These are phyloP conservation scores for Acrocalymma vagum DNA, from an alignment of 2,329 filamentous ascomycete genomes.

Conservation along the genomic window DNA sequence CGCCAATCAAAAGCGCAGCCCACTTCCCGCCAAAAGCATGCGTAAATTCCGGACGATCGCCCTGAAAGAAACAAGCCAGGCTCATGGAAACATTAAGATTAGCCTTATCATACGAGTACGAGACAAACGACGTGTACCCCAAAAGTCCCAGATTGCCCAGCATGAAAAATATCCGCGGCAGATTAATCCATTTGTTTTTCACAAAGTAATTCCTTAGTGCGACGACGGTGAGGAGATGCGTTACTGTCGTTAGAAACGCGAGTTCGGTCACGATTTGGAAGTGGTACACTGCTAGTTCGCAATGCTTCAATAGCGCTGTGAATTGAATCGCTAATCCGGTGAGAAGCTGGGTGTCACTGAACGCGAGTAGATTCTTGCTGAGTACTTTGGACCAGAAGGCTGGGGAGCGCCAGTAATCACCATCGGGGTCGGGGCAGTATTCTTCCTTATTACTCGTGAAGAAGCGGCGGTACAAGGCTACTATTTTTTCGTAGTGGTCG, in stretches of 20 bases:
- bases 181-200: slow-evolving; percentile 39
- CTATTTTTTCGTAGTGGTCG: slow-evolving; percentile 29
- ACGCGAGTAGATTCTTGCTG: slow-evolving; percentile 40
- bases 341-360: slow-evolving; percentile 40
- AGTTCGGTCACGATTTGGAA: slow-evolving; percentile 38
- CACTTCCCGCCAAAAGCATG: slow-evolving; percentile 37
- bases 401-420: slow-evolving; percentile 35
- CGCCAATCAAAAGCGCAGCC: slow-evolving; percentile 36
- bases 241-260: slow-evolving; percentile 40
- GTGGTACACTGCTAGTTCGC: slow-evolving; percentile 39
- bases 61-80: slow-evolving; percentile 38
- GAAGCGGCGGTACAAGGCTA: slow-evolving; percentile 22
- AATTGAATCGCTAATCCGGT: slow-evolving; percentile 42
- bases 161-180: slow-evolving; percentile 44
- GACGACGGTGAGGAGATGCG: slow-evolving; percentile 38
- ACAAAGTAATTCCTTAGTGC: slow-evolving; percentile 41
- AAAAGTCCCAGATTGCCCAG: slow-evolving; percentile 35
- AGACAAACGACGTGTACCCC: slow-evolving; percentile 39
- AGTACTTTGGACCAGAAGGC: slow-evolving; percentile 40
- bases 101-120: slow-evolving; percentile 37
- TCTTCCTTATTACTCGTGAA: slow-evolving; percentile 17
- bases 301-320: slow-evolving; percentile 40
- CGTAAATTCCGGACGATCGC: slow-evolving; percentile 24
- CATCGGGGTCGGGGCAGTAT: slow-evolving; percentile 22
- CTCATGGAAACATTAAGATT: slow-evolving; percentile 27